Evolutionary conservation across 2,329 filamentous ascomycete species (phyloP).

Genomic region (Penicillium frequentans): DNA sequence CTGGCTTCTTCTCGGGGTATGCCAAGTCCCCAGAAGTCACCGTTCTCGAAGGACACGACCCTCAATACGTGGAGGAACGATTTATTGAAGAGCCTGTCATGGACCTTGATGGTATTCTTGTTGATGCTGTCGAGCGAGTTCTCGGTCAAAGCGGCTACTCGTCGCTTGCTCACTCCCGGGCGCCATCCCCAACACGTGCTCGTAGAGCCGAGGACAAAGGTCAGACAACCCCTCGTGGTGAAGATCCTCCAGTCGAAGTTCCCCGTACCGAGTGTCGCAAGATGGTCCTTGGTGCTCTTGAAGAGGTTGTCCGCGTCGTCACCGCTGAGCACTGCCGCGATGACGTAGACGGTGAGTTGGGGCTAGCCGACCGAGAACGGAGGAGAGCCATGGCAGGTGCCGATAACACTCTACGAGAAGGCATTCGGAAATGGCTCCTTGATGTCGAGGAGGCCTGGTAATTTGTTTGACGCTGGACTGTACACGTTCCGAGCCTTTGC

Average conservation of each 20-base stretch:
- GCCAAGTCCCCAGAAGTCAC: constrained; percentile 23
- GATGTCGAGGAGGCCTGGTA: constrained; percentile 49
- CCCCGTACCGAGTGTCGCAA: constrained; percentile 54
- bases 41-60: constrained; percentile 20
- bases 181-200: constrained; percentile 41
- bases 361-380: constrained; percentile 33
- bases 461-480: constrained; percentile 1
- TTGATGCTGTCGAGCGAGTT: constrained; percentile 59
- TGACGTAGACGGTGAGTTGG: constrained; percentile 34
- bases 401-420: constrained; percentile 57
- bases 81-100: constrained; percentile 57
- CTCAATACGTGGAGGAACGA: constrained; percentile 47
- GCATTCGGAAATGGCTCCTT: constrained; percentile 57
- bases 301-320: constrained; percentile 58
- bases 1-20: constrained; percentile 29
- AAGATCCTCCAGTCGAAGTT: constrained; percentile 42
- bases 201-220: constrained; percentile 33
- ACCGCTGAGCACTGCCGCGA: constrained; percentile 49
- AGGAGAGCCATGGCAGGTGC: constrained; percentile 32
- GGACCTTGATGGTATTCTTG: constrained; percentile 58
- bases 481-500: background rate
- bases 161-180: constrained; percentile 42
- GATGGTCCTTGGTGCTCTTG: constrained; percentile 57
- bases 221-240: constrained; percentile 26
- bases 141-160: constrained; percentile 47